Conservation (phyloP, 192 early-diverging fungal genomes). For the Endogone sp. region DNA sequence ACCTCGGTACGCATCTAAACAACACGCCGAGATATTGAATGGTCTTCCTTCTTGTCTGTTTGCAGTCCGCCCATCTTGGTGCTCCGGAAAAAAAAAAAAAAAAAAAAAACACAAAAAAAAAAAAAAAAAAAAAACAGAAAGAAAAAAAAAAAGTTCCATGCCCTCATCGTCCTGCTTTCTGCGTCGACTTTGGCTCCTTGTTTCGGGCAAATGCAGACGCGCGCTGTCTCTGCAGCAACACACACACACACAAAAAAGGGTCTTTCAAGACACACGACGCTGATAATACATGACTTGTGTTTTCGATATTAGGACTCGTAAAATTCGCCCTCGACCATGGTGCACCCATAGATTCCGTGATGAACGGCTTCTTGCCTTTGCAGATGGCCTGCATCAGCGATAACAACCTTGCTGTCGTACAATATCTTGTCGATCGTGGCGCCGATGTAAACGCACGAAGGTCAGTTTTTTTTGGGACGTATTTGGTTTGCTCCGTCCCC, state of each 20-base stretch:
- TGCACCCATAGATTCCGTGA: conserved; percentile 61
- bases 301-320: conserved; percentile 38
- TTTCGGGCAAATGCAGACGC: no score
- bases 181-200: no score
- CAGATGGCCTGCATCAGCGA: conserved; percentile 67
- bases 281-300: conserved; percentile 3
- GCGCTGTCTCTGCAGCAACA: no score
- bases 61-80: not conserved
- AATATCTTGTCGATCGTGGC: conserved; percentile 66
- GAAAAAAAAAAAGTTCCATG: not conserved
- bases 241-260: no score
- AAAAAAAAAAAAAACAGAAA: no score
- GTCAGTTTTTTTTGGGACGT: conserved; percentile 5
- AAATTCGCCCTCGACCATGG: conserved; percentile 69
- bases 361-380: conserved; percentile 67
- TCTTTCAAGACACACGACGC: not conserved
- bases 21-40: no score
- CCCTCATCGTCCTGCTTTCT: not conserved
- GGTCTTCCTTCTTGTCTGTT: conserved; percentile 2
- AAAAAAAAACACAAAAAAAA: no score
- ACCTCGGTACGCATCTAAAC: conserved; percentile 34
- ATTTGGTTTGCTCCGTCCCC: not conserved
- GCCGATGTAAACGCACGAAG: conserved; percentile 66
- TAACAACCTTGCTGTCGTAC: conserved; percentile 55
- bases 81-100: not conserved